These are phyloP conservation scores for Aurifilum marmelostoma DNA, from an alignment of 2,329 filamentous ascomycete species.

Conservation along the genomic window DNA sequence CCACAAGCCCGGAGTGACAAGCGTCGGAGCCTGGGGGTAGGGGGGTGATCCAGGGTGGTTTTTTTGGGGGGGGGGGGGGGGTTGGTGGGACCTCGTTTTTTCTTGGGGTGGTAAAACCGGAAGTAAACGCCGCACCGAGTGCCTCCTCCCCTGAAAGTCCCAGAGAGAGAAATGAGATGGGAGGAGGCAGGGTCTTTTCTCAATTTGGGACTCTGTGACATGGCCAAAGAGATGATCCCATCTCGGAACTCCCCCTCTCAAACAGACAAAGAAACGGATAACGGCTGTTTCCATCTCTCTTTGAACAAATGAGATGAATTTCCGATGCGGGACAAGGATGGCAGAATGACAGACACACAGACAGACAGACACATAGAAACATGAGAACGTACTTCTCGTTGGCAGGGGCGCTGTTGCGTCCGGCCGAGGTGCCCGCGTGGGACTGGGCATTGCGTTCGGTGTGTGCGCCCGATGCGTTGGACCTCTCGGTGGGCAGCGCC, in stretches of 20 bases:
- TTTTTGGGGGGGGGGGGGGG: too few species aligned
- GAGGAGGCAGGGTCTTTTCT: not conserved
- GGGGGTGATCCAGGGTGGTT: slow-evolving; percentile 2
- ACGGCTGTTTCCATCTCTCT: not conserved
- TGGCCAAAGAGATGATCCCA: not conserved
- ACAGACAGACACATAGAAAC: slow-evolving; percentile 22
- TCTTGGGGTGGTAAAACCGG: slow-evolving; percentile 16
- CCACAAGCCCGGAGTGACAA: slow-evolving; percentile 23
- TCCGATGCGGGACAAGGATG: slow-evolving; percentile 1
- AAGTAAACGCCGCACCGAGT: slow-evolving; percentile 17
- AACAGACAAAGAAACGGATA: not conserved
- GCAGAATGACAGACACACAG: slow-evolving; percentile 10
- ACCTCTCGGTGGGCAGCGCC: slow-evolving; percentile 56
- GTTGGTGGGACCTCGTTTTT: not conserved
- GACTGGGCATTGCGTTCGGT: slow-evolving; percentile 48
- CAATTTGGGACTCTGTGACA: not conserved
- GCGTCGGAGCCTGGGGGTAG: slow-evolving; percentile 21
- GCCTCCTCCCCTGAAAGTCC: slow-evolving; percentile 20
- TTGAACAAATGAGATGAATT: not conserved
- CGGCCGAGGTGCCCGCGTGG: slow-evolving; percentile 43
- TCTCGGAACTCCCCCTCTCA: not conserved
- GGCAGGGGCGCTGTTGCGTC: slow-evolving; percentile 51
- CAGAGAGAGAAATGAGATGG: slow-evolving; percentile 14
- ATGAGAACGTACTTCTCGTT: slow-evolving; percentile 58
- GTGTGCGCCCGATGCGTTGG: slow-evolving; percentile 47